Conservation (phyloP, 768 basidiomycete genomes). For the Suillus alpinus region DNA sequence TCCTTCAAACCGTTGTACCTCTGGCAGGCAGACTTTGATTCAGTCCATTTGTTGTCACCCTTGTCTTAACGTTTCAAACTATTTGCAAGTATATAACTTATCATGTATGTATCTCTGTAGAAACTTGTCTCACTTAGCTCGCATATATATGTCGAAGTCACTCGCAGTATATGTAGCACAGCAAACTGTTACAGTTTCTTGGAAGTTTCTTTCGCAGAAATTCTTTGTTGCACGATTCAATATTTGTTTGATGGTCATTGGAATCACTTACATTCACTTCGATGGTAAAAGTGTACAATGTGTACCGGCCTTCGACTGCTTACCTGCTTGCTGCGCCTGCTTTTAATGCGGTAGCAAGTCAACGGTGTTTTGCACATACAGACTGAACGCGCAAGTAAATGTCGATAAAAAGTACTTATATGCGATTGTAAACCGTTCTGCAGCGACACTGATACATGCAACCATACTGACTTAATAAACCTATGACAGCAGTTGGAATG, state of each 20-base stretch:
- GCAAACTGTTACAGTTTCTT: neutral
- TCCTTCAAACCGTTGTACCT: neutral
- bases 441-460: neutral
- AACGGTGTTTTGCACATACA: too few species aligned
- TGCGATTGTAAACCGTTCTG: neutral
- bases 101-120: neutral
- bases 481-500: neutral
- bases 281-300: neutral
- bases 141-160: neutral
- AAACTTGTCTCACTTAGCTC: neutral
- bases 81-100: conserved; percentile 2
- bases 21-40: neutral
- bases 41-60: neutral
- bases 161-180: neutral
- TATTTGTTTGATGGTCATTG: neutral
- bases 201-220: neutral
- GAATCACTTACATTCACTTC: neutral
- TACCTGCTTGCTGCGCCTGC: neutral
- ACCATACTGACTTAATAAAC: neutral
- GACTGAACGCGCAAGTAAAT: neutral
- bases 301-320: neutral
- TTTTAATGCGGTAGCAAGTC: neutral
- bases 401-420: too few species aligned
- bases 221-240: neutral
- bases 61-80: neutral